These are phyloP conservation scores for Balakata baccata DNA, from an alignment of 345 rosid genomes.

Conservation along the genomic window DNA sequence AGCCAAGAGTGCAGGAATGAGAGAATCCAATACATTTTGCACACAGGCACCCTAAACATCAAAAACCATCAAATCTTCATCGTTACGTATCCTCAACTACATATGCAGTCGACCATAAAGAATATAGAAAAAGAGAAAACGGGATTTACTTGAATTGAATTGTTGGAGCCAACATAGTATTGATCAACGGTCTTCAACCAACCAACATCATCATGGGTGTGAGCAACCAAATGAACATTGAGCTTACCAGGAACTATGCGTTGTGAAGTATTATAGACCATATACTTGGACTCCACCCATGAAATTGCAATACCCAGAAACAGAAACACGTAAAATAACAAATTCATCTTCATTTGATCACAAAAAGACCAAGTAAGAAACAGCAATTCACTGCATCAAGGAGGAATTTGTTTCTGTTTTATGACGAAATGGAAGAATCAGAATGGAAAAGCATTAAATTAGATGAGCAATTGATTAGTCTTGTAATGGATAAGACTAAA, in stretches of 20 bases:
- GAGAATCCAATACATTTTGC: constrained; percentile 88
- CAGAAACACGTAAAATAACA: not conserved
- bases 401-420: not conserved
- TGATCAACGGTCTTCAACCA: constrained; percentile 98
- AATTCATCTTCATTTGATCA: constrained; percentile 11
- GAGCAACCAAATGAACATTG: constrained; percentile 93
- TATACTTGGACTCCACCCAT: constrained; percentile 58
- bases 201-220: constrained; percentile 94
- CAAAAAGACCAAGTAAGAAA: not conserved
- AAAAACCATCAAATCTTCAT: not conserved
- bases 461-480: not conserved
- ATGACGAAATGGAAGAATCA: not conserved
- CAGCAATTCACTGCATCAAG: not conserved
- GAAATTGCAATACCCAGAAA: constrained; percentile 16
- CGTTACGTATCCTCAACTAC: not conserved
- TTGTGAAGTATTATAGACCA: constrained; percentile 80
- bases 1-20: constrained; percentile 73
- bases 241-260: constrained; percentile 69
- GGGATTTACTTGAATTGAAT: constrained; percentile 76
- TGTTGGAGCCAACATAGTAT: constrained; percentile 97
- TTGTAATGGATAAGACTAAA: not conserved
- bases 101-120: not conserved
- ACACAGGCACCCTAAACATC: constrained; percentile 80
- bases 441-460: not conserved
- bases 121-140: not conserved